Base-by-base conservation (phyloP, 768 basidiomycete genomes). In the Lactarius hatsudake region DNA sequence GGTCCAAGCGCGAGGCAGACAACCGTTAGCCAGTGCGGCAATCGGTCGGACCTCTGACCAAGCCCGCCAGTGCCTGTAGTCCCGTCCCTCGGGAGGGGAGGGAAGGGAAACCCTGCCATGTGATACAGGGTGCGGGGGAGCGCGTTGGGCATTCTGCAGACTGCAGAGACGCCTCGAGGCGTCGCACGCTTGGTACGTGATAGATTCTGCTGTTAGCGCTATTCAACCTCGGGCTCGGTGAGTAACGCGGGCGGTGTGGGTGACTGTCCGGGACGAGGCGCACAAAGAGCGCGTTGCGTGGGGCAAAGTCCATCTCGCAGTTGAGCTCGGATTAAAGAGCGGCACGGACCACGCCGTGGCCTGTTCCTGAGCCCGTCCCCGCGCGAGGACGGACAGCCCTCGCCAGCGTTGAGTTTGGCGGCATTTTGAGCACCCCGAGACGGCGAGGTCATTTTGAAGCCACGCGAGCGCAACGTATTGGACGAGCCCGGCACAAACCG, bases 261-360 rank as follows among this genome's bases (percentile, higher is more conserved):
- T 89, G 71, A 97, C 89, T 32, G 72, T 93, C 87, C 48, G 83
- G 81, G 15, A 91, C 89, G 45, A 96, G 84, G 62, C 82, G 81
- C 18, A 85, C 82, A 73, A 98, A 98, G 13, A 94, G 80, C 65
- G 89, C 85, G 72, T 93, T 96, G 70, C 92, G 80, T 28, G 87
- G 91, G 34, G 98, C 96, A 75, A 97, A 98, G 79, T 98, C 96
- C 61, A 96, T 93, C 30, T 32, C 30, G 30, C 28, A 30, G 28
- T 30, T 93, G 68, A 98, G 81, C 77, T 98, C 96, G 64, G 26
- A 28, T 28, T 2, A 28, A 98, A 80, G 84, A 97, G 90, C 23
- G 89, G 87, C 13, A 91, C 94, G 45, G 92, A 92, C 78, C 43
- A 84, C 81, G 1, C 82, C 82, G 23, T 75, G 76, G 7, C 77